Base-by-base conservation (phyloP, 176 grass and related monocot genomes). In the Triticum turgidum region DNA sequence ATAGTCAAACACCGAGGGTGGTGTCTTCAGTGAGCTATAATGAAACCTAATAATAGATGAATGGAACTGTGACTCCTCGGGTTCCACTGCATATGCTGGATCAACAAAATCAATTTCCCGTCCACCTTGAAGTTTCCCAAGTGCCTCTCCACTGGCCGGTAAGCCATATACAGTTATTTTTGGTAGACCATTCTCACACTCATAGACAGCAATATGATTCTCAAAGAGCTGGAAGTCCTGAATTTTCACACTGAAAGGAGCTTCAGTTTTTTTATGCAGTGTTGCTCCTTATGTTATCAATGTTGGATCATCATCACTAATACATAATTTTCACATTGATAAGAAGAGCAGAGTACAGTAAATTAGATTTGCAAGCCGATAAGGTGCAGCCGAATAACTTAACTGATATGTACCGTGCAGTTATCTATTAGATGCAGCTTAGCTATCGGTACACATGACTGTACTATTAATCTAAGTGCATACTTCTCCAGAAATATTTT, bases 11-110 rank as follows among this genome's bases (percentile, higher is more conserved):
- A 95, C 86, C 82, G 91, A 95, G 34, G 73, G 81, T 0, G 96
- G 93, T 54, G 93, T 94, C 82, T 86, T 85, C 86, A 98, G 82
- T 61, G 96, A 95, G 32, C 96, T 95, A 68, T 95, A 98, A 86
- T 59, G 86, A 90, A 89, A 95, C 33, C 91, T 90, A 62, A 98
- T 52, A 81, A 98, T 79, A 37, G 64, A 80, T 74, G 93, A 95
- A 89, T 79, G 81, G 72, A 91, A 98, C 27, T 88, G 73, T 71
- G 93, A 95, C 27, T 92, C 64, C 69, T 89, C 75, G 17, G 86
- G 74, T 42, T 95, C 93, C 65, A 87, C 88, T 34, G 80, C 78
- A 79, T 95, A 95, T 74, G 84, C 87, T 83, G 91, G 90, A 82
- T 98, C 91, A 45, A 77, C 70, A 76, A 98, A 98, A 70, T 95